Evolutionary conservation across 2,329 filamentous ascomycete species (phyloP).

Genomic region (Monilinia fructicola): DNA sequence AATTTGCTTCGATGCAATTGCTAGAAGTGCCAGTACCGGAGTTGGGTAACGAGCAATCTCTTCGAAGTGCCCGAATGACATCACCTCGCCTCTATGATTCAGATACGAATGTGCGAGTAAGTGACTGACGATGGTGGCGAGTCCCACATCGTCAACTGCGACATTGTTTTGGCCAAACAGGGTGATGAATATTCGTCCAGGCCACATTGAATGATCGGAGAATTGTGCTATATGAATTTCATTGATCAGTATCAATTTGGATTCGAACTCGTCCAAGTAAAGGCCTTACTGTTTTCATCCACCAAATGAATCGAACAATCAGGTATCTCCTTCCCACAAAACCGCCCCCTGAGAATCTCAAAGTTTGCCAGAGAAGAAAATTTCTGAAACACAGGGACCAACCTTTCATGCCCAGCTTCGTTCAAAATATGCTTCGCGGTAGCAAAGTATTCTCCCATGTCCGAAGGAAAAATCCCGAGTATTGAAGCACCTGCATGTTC

Average conservation of each 20-base stretch:
- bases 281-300: not conserved
- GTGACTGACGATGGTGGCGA: not conserved
- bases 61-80: not conserved
- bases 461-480: not conserved
- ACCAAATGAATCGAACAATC: not conserved
- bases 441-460: not conserved
- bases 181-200: slow-evolving; percentile 4
- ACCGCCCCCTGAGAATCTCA: not conserved
- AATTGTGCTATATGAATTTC: not conserved
- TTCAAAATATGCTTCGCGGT: not conserved
- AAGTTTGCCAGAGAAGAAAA: not conserved
- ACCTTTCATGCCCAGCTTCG: not conserved
- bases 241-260: not conserved
- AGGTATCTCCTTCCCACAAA: not conserved
- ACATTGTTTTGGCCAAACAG: too few species aligned
- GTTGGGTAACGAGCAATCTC: not conserved
- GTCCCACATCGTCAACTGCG: not conserved
- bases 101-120: not conserved
- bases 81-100: not conserved
- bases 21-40: not conserved
- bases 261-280: not conserved
- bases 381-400: not conserved
- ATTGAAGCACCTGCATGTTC: not conserved
- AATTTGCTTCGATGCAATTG: slow-evolving; percentile 7
- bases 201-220: not conserved